These are phyloP conservation scores for Oenanthe sinensis DNA, from an alignment of 129 eudicot species.

Conservation along the genomic window DNA sequence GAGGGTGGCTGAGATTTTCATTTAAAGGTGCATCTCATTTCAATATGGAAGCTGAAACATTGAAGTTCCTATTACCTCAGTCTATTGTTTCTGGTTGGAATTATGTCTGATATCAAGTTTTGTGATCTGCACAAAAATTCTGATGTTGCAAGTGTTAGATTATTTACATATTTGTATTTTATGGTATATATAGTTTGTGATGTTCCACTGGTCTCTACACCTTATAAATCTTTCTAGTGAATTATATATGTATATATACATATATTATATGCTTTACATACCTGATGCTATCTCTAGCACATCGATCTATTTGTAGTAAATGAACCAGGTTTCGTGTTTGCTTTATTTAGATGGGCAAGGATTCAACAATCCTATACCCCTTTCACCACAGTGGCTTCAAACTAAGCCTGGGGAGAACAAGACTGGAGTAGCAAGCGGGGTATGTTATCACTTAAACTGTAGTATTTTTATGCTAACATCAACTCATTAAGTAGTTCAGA, in stretches of 20 bases:
- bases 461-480: not conserved
- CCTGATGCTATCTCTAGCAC: not conserved
- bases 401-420: slow-evolving; percentile 83
- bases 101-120: not conserved
- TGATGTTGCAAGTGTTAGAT: not conserved
- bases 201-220: not conserved
- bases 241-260: not conserved
- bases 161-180: not conserved
- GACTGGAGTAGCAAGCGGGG: slow-evolving; percentile 57
- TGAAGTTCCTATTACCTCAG: not conserved
- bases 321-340: slow-evolving; percentile 12
- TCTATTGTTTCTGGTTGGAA: not conserved
- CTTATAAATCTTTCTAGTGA: not conserved
- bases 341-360: slow-evolving; percentile 56
- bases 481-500: not conserved
- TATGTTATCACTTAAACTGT: slow-evolving; percentile 24
- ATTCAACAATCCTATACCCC: slow-evolving; percentile 70
- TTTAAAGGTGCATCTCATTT: not conserved
- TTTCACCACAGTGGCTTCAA: slow-evolving; percentile 98
- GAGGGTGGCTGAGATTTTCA: not conserved
- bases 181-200: not conserved
- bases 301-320: not conserved
- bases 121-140: not conserved
- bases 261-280: not conserved
- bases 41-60: not conserved